A percentile compares a stretch with the other conserved stretches of the same genome.
These are phyloP conservation scores for Leccinum variicolor DNA, from an alignment of 768 basidiomycete species.

Conservation along the genomic window DNA sequence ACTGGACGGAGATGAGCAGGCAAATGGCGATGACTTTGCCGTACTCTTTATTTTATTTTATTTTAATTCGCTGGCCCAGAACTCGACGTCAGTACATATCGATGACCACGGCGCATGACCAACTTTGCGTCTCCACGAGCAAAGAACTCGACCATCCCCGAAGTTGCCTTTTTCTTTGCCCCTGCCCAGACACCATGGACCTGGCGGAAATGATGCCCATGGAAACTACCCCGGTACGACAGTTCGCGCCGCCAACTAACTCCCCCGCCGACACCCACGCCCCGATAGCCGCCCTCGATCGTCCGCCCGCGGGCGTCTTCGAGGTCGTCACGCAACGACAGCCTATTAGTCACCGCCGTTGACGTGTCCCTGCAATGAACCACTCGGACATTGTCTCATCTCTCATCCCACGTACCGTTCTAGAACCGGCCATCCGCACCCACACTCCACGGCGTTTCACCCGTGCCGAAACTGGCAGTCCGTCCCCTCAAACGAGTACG, in stretches of 20 bases:
- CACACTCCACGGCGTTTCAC: constrained; percentile 9
- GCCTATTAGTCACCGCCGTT: neutral
- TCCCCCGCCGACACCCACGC: neutral
- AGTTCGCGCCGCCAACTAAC: neutral
- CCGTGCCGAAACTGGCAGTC: constrained; percentile 6
- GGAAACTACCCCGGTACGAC: neutral
- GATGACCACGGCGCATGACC: constrained; percentile 12
- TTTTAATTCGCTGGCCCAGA: neutral
- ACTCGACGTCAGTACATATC: neutral
- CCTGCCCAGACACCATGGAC: neutral
- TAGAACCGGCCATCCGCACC: neutral
- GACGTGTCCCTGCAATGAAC: neutral
- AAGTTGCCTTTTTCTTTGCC: neutral
- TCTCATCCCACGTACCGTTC: neutral
- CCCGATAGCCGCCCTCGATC: constrained; percentile 21
- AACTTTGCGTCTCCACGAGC: constrained; percentile 1
- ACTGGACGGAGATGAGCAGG: neutral
- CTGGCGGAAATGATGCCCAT: constrained; percentile 15
- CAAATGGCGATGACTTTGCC: neutral
- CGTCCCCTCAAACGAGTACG: neutral
- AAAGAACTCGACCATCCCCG: neutral
- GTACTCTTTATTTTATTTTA: neutral
- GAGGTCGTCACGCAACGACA: constrained; percentile 20
- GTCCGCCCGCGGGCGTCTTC: constrained; percentile 2
- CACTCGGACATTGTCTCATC: neutral